phyloP scores from a whole-genome alignment of 345 rosid species.

The Corymbia maculata region DNA sequence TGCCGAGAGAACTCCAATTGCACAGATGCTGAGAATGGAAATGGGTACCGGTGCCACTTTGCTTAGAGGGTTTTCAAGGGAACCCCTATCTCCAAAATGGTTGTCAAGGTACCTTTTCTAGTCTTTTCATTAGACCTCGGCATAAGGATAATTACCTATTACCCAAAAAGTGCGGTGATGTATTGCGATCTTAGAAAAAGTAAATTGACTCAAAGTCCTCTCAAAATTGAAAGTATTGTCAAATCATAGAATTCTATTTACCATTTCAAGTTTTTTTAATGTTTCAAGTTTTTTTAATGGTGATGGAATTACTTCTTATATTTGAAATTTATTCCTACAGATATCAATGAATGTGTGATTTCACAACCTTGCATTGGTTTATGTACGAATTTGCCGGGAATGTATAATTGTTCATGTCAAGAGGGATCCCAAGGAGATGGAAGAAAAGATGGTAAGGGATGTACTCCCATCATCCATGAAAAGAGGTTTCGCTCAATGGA shows the following conservation, averaged over 20 bases:
- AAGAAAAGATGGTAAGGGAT: neutral
- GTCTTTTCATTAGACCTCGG: neutral
- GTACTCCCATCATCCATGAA: neutral
- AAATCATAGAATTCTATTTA: no score
- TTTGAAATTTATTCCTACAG: no score
- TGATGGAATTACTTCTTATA: no score
- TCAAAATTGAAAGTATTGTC: no score
- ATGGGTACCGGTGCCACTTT: constrained; percentile 8
- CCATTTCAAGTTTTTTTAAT: no score
- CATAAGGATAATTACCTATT: fast-evolving
- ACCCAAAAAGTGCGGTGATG: no score
- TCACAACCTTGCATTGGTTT: no score
- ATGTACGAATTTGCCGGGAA: neutral
- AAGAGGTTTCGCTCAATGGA: neutral
- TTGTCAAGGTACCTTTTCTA: neutral
- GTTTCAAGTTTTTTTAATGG: no score
- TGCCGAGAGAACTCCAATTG: neutral
- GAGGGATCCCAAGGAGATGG: neutral
- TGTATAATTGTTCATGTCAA: neutral
- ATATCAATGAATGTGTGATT: no score
- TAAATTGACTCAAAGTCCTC: fast-evolving
- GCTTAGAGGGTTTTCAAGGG: constrained; percentile 2
- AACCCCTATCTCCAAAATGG: constrained; percentile 3
- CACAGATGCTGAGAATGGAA: neutral
- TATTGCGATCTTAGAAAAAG: fast-evolving